Conservation (phyloP, 345 rosid genomes). For the Bruguiera parviflora region DNA sequence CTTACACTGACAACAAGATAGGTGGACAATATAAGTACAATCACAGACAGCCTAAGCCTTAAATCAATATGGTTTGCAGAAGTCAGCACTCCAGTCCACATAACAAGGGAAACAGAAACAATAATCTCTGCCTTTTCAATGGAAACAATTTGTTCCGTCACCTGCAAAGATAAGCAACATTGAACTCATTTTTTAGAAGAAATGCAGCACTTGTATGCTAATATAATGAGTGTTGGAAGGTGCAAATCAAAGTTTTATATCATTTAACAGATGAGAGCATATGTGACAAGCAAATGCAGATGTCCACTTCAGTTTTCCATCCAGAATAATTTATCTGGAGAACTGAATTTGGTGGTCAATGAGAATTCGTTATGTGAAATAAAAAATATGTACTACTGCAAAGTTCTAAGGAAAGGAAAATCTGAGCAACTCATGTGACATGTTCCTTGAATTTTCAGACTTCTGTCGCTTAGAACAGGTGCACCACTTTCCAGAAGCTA, state of each 20-base stretch:
- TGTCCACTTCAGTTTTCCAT: background rate
- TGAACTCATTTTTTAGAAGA: slow-evolving; percentile 1
- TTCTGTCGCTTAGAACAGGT: slow-evolving; percentile 86
- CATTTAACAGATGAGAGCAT: background rate
- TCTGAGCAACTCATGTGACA: slow-evolving; percentile 74
- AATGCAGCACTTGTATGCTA: background rate
- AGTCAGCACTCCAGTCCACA: slow-evolving; percentile 85
- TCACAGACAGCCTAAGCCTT: slow-evolving; percentile 82
- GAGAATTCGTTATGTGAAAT: background rate
- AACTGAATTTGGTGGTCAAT: background rate
- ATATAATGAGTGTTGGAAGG: background rate
- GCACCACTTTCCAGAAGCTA: slow-evolving; percentile 99
- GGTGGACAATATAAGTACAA: slow-evolving; percentile 94
- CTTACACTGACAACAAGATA: slow-evolving; percentile 78
- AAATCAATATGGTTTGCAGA: slow-evolving; percentile 98
- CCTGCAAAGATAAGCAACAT: slow-evolving; percentile 44
- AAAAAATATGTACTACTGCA: background rate
- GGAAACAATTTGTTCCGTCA: slow-evolving; percentile 96
- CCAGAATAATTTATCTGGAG: slow-evolving; percentile 6
- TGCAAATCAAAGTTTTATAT: background rate
- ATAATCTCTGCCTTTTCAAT: slow-evolving; percentile 96
- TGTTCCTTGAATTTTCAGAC: slow-evolving; percentile 96
- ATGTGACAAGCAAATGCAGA: background rate
- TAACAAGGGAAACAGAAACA: slow-evolving; percentile 86
- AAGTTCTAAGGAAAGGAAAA: slow-evolving; percentile 6